These are phyloP conservation scores for Magnaporthales sp. DNA, from an alignment of 2,329 filamentous ascomycete genomes.

Conservation along the genomic window DNA sequence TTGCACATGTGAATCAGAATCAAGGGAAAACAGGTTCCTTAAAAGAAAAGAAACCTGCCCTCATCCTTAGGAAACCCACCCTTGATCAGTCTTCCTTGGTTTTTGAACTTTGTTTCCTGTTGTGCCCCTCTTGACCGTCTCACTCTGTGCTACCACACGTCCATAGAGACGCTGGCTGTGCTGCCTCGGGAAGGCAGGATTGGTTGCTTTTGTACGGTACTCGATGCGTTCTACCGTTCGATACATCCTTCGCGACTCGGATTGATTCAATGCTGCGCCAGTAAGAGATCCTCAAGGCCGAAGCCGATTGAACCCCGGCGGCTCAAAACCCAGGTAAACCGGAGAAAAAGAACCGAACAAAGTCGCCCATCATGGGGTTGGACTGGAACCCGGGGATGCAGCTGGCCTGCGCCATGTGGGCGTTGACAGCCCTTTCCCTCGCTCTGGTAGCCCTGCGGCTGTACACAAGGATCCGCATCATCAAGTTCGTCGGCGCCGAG, in stretches of 20 bases:
- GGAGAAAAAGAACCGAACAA: background rate
- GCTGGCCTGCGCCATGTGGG: conserved; percentile 26
- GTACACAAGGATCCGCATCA: conserved; percentile 26
- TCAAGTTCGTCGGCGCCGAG: conserved; percentile 26
- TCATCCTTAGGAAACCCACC: background rate
- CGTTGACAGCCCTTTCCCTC: conserved; percentile 21
- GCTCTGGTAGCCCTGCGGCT: conserved; percentile 24
- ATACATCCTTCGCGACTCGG: background rate
- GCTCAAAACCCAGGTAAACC: background rate
- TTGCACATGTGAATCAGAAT: background rate
- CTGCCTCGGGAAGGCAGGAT: background rate
- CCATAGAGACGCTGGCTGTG: background rate
- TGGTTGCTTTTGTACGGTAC: background rate
- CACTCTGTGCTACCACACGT: background rate
- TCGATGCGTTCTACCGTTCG: background rate
- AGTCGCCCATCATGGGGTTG: background rate
- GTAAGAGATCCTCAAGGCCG: background rate
- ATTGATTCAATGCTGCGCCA: background rate
- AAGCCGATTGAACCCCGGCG: background rate
- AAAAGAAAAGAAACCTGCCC: background rate
- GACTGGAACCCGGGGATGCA: conserved; percentile 17
- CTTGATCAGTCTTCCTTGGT: background rate
- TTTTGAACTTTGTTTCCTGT: background rate
- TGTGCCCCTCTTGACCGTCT: background rate
- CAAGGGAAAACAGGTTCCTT: background rate